Base-by-base conservation (phyloP, 805 yeast genomes). In the Yarrowia phangngaensis region DNA sequence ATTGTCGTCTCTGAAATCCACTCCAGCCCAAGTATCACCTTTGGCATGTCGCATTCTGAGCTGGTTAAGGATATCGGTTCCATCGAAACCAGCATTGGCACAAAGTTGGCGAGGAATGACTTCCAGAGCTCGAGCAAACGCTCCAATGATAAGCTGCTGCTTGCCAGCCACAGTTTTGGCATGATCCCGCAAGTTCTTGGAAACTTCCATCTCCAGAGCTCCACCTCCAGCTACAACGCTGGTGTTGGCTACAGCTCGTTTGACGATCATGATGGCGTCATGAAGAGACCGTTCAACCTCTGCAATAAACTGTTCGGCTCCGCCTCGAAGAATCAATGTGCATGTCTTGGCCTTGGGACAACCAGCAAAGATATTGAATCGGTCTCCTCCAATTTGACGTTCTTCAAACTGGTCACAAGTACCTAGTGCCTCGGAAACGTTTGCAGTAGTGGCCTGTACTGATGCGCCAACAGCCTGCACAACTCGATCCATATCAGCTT, bases 31-130 rank as follows among this genome's bases (percentile, higher is more conserved):
- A 34, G 69, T 73, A 60, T 90, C 95, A 54, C 95, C 96, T 64
- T 84, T 84, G 48, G 95, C 92, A 61, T 92, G 99, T 14, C 86
- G 82, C 76, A 92, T 84, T 68, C 99, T 80, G 61, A 92, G 73
- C 61, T 83, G 78, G 66, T 92, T 92, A 58, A 92, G 77, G 53
- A 92, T 70, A 64, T 92, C 97, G n/a, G 95, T 86, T 15, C 95
- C 94, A 64, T 92, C 99, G 57, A 92, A 81, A 4, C 99, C 99
- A n/a, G 96, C 98, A 65, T 92, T 92, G 64, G 92, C 98, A 71
- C 97, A 90, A 55, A 92, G 74, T 64, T 92, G 97, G 65, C 97
- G 82, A 57, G 99, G 99, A 59, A 92, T 88, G 20, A 92, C 81
- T 69, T 92, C 99, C 51, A 92, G 73, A 1, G 97, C 95, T 57